Evolutionary conservation across 345 rosid species (phyloP).

Genomic region (Clarkia xantiana): DNA sequence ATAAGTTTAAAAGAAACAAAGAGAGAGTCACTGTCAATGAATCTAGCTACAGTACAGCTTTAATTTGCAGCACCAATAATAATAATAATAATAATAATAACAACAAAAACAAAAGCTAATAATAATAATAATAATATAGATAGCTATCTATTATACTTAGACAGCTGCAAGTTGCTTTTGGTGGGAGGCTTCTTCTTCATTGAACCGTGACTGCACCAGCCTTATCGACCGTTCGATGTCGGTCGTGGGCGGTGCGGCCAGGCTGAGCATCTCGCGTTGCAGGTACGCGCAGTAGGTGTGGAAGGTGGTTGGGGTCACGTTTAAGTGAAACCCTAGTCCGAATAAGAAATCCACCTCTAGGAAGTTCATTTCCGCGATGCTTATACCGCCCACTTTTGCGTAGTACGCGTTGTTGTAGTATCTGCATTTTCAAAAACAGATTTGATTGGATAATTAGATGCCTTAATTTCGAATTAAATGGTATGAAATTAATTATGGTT

Average conservation of each 20-base stretch:
- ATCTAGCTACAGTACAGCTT: too few species aligned
- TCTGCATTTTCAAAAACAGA: slow-evolving; percentile 9
- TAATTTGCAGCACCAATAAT: too few species aligned
- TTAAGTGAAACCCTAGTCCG: slow-evolving; percentile 62
- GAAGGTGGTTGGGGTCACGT: slow-evolving; percentile 70
- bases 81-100: too few species aligned
- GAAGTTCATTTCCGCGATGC: slow-evolving; percentile 69
- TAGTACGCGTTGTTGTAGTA: slow-evolving; percentile 85
- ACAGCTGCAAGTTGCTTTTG: slow-evolving; percentile 59
- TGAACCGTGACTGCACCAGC: slow-evolving; percentile 24
- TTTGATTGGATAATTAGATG: fast-evolving
- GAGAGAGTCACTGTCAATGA: slow-evolving; percentile 11
- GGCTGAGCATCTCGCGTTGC: slow-evolving; percentile 44
- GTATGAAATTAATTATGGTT: too few species aligned
- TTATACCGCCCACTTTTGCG: slow-evolving; percentile 88
- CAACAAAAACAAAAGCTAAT: too few species aligned
- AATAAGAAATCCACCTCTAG: slow-evolving; percentile 80
- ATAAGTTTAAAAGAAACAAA: not conserved
- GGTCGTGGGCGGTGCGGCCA: slow-evolving; percentile 27
- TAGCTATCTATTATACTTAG: too few species aligned
- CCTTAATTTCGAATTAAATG: too few species aligned
- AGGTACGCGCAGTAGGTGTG: slow-evolving; percentile 51
- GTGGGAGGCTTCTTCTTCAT: slow-evolving; percentile 58
- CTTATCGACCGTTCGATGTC: slow-evolving; percentile 18
- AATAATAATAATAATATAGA: too few species aligned